Evolutionary conservation across 441 rosid species (phyloP), one percentile per base, ranked within the genome.

Genomic region (Biscutella laevigata): DNA sequence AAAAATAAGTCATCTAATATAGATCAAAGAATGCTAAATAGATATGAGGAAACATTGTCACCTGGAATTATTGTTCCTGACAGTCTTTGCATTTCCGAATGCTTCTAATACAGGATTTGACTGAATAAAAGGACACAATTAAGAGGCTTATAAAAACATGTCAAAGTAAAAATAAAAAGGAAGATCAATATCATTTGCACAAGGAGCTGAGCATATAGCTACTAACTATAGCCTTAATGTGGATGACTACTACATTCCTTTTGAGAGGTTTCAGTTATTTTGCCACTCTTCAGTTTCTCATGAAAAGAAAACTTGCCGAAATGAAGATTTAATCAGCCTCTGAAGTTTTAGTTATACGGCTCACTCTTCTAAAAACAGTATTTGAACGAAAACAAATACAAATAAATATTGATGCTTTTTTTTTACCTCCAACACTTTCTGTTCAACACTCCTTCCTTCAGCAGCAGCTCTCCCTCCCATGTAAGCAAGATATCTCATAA

Each of bases 91-190:
- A 35, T 90, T 94, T 53, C 99, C 99, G 66, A 94, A 94, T 62
- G 99, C 99, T 78, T 94, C 99, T 54, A 94, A 72, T 43, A 94
- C 99, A 62, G 99, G 99, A 73, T 94, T 94, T n/a, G 99, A 94
- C 99, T 94, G 86, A 73, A 70, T 49, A 73, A 70, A 57, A 48
- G n/a, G 16, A 7, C 38, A 55, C 46, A 45, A 7, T 36, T 12
- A 54, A 42, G 34, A 39, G 39, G 32, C 62, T 46, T 14, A 20
- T 59, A 37, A 35, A 53, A 38, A 5, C 29, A 16, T 2, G 2
- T 53, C 22, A 62, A 44, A 26, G 46, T 19, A 45, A 32, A 9
- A 17, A 17, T n/a, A 28, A 22, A 17, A 30, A 4, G 10, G 17
- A 37, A 36, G 7, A 37, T 7, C 53, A 53, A 33, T 61, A 45